Percentiles rank a stretch among this genome's conserved stretches.
Evolutionary conservation across 805 yeast genomes (phyloP).

Genomic region (Spathaspora girioi): DNA sequence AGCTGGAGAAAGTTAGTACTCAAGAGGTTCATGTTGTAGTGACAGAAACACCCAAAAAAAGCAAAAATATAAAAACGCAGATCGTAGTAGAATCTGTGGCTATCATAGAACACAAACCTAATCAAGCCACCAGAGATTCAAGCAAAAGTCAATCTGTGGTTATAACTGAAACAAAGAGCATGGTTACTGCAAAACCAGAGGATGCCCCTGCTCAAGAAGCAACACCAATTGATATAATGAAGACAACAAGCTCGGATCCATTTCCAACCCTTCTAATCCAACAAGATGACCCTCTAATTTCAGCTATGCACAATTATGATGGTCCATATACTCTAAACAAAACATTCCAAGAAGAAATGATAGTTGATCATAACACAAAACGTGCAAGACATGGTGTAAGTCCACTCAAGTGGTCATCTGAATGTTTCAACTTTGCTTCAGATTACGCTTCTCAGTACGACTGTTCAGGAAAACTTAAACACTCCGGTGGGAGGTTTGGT

Average conservation of each 20-base stretch:
- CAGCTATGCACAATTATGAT: conserved; percentile 3
- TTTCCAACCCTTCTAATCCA: neutral
- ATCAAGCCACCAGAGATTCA: neutral
- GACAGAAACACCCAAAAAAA: neutral
- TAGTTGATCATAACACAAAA: conserved; percentile 26
- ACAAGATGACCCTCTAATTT: neutral
- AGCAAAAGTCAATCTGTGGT: neutral
- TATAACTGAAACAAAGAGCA: neutral
- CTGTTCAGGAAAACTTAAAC: conserved; percentile 32
- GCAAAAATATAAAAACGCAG: neutral
- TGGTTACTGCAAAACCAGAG: neutral
- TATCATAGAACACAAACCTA: neutral
- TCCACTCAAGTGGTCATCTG: conserved; percentile 27
- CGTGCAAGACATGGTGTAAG: conserved; percentile 27
- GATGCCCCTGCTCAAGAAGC: neutral
- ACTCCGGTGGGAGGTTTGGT: conserved; percentile 35
- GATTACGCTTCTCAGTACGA: conserved; percentile 27
- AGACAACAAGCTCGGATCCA: neutral
- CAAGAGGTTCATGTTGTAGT: neutral
- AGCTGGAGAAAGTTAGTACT: neutral
- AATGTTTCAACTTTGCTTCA: conserved; percentile 28
- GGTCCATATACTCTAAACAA: conserved; percentile 9
- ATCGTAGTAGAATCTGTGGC: neutral
- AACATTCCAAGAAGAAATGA: conserved; percentile 18
- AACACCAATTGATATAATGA: neutral